phyloP scores from a whole-genome alignment of 2,329 filamentous ascomycete genomes.

The Alternaria alternata region DNA sequence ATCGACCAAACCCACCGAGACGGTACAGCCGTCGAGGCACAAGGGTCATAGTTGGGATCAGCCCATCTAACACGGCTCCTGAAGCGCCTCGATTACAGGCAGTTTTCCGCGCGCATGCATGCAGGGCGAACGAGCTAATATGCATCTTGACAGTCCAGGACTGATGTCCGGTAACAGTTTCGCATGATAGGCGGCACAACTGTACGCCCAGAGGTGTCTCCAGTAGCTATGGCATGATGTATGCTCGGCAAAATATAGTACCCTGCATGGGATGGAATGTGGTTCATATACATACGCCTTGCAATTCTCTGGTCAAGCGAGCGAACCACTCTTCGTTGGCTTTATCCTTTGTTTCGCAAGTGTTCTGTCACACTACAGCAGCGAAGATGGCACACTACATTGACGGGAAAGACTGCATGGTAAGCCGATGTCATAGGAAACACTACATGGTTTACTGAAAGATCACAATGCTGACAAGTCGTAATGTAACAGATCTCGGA shows the following conservation, averaged over 20 bases:
- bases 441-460: not conserved
- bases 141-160: constrained; percentile 1
- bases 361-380: constrained; percentile 7
- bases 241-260: constrained; percentile 2
- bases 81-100: constrained; percentile 1
- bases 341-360: constrained; percentile 7
- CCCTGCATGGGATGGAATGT: constrained; percentile 1
- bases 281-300: constrained; percentile 14
- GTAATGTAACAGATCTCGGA: constrained; percentile 25
- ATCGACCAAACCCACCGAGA: not conserved
- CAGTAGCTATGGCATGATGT: constrained; percentile 4
- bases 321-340: constrained; percentile 4
- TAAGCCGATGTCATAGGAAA: not conserved
- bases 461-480: not conserved
- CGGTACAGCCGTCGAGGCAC: constrained; percentile 11
- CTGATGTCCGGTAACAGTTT: constrained; percentile 5
- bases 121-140: not conserved
- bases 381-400: constrained; percentile 23
- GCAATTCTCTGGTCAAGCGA: constrained; percentile 7
- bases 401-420: constrained; percentile 30
- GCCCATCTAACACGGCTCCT: constrained; percentile 4
- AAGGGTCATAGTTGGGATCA: constrained; percentile 10
- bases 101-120: constrained; percentile 5
- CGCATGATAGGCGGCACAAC: constrained; percentile 11
- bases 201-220: not conserved